Conservation (phyloP, 805 yeast species). For the Ogataea sp. region DNA sequence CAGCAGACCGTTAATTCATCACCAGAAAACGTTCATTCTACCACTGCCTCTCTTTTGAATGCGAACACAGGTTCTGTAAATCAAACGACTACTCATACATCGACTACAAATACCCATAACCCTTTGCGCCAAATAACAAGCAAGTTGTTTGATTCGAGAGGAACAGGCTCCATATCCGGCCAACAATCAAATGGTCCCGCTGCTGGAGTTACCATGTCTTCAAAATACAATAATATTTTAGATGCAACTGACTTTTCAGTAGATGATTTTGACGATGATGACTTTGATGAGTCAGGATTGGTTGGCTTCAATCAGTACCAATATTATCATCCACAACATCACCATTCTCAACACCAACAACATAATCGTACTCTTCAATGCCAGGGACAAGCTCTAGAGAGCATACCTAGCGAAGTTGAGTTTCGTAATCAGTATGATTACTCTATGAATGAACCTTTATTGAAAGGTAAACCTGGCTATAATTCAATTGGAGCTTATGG, state of each 20-base stretch:
- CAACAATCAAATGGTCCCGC: too few relatives aligned
- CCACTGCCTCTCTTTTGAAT: too few relatives aligned
- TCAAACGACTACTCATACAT: not conserved
- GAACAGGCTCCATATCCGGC: too few relatives aligned
- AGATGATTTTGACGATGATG: conserved; percentile 6
- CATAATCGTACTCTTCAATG: not conserved
- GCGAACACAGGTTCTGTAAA: too few relatives aligned
- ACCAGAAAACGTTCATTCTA: conserved; percentile 1
- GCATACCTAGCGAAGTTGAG: not conserved
- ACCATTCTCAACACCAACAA: not conserved
- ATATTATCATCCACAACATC: not conserved
- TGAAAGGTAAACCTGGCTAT: not conserved
- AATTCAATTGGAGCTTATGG: not conserved
- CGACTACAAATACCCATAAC: conserved; percentile 1
- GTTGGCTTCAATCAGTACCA: not conserved
- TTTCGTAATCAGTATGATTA: not conserved
- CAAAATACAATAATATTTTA: too few relatives aligned
- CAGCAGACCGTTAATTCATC: conserved; percentile 4
- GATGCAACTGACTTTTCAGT: conserved; percentile 30
- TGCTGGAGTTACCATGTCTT: too few relatives aligned
- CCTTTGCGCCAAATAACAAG: conserved; percentile 51
- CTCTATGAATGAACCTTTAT: not conserved
- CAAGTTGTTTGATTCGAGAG: conserved; percentile 63
- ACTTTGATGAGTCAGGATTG: conserved; percentile 9
- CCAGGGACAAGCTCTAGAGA: not conserved